Evolutionary conservation across 2,329 filamentous ascomycete species (phyloP).

Genomic region (Aspergillus nomiae): DNA sequence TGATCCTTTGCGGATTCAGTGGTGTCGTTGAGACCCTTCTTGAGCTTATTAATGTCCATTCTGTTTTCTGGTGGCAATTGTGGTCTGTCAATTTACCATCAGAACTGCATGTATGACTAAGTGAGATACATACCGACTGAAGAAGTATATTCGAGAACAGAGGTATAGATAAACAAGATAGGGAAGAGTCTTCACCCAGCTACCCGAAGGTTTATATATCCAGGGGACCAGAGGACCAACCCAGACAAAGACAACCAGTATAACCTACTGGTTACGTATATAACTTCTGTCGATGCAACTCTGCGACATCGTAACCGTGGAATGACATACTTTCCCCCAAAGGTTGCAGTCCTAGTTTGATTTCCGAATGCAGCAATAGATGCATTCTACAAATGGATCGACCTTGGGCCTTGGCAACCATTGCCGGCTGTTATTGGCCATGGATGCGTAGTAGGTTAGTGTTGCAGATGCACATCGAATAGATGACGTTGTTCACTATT

Average conservation of each 20-base stretch:
- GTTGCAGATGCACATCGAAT: no score
- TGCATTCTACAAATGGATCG: neutral
- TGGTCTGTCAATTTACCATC: no score
- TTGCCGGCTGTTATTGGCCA: neutral
- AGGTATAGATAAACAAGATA: no score
- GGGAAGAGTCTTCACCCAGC: no score
- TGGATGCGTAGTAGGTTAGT: no score
- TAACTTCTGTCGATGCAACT: neutral
- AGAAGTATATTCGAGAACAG: no score
- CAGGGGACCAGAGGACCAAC: neutral
- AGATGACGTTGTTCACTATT: no score
- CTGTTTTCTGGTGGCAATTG: no score
- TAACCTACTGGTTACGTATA: neutral
- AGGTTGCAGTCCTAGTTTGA: neutral
- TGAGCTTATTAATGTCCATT: constrained; percentile 1
- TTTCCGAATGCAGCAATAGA: neutral
- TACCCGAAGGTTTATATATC: neutral
- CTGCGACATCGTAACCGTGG: neutral
- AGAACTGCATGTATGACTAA: no score
- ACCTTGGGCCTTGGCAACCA: neutral
- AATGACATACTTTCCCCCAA: neutral
- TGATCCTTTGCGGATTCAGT: constrained; percentile 6
- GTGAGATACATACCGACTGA: no score
- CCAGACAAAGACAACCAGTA: neutral
- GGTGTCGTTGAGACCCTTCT: neutral